Base-by-base conservation (phyloP, 805 yeast species). In the Clavispora vitiphila region DNA sequence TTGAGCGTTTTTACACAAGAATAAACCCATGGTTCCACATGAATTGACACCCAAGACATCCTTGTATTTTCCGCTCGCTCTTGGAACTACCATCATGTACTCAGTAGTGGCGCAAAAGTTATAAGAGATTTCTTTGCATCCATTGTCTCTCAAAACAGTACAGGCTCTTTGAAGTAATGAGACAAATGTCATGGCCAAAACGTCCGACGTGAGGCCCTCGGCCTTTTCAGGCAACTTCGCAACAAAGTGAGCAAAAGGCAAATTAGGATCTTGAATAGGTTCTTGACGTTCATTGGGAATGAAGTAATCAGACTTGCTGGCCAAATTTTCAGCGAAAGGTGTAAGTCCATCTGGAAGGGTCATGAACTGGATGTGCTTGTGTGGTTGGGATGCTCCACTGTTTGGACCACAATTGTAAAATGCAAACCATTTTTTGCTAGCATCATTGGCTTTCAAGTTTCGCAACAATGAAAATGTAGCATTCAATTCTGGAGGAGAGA, bases 311-410 rank as follows among this genome's bases (percentile, higher is more conserved):
- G 69, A 62, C 14, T 74, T 67, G n/a, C 74, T 54, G 2, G 58
- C 58, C n/a, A 67, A 38, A 1, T 21, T 34, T 35, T 78, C 81
- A 39, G 86, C 83, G 57, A 76, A 80, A 6, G 85, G 76, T 1
- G 61, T 62, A 57, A 80, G 81, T 18, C 70, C 65, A 7, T 65
- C 58, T 2, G 96, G 95, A 34, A 86, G 67, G 34, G 79, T 71
- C 74, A 91, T 69, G 62, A 90, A 81, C 64, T 93, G 99, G 48
- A 93, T 63, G 64, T 91, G 99, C 58, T 86, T 88, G 66, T 91
- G 99, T 37, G 86, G 83, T 56, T 89, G 93, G 0, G 96, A 88
- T n/a, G 96, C 96, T 1, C 98, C 99, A 47, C 95, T 80, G 51
- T 79, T 74, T 15, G 81, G 79, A 7, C 99, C 99, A 56, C 87